Conservation (phyloP, 805 yeast genomes). For the Candida caryicola region DNA sequence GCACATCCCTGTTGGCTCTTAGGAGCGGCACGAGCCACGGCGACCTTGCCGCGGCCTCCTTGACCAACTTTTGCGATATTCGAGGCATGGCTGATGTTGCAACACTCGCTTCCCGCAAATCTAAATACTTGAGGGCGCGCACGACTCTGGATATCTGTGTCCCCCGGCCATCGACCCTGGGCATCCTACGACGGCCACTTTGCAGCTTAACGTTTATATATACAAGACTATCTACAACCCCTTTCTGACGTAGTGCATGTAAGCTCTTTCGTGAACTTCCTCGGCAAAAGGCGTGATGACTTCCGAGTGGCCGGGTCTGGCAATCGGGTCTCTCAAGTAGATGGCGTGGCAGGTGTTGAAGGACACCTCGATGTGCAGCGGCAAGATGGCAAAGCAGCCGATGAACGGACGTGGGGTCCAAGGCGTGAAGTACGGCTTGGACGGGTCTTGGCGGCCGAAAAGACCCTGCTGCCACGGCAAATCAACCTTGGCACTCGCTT, state of each 20-base stretch:
- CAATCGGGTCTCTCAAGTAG: constrained; percentile 95
- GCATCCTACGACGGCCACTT: no score
- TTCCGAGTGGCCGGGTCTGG: constrained; percentile 95
- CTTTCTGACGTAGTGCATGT: constrained; percentile 85
- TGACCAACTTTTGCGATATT: constrained; percentile 24
- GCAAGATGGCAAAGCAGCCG: constrained; percentile 88
- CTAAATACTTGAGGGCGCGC: no score
- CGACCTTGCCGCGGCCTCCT: constrained; percentile 25
- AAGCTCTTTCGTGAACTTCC: constrained; percentile 86
- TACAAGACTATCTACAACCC: constrained; percentile 40
- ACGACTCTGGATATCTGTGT: no score
- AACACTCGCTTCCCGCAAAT: no score
- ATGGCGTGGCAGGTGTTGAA: constrained; percentile 93
- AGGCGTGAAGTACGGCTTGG: constrained; percentile 88
- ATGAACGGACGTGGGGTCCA: constrained; percentile 94
- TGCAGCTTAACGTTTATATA: no score
- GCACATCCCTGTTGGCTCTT: constrained; percentile 26
- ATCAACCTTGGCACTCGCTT: constrained; percentile 45
- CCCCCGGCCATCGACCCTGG: no score
- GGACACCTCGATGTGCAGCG: constrained; percentile 87
- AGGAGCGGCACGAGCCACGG: constrained; percentile 33
- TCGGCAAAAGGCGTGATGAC: constrained; percentile 86
- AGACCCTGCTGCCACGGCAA: constrained; percentile 80
- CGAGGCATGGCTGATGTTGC: constrained; percentile 31
- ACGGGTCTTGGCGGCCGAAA: constrained; percentile 76